Evolutionary conservation across 1,284 basidiomycete genomes (phyloP).

Genomic region (Cryptococcus sp.): DNA sequence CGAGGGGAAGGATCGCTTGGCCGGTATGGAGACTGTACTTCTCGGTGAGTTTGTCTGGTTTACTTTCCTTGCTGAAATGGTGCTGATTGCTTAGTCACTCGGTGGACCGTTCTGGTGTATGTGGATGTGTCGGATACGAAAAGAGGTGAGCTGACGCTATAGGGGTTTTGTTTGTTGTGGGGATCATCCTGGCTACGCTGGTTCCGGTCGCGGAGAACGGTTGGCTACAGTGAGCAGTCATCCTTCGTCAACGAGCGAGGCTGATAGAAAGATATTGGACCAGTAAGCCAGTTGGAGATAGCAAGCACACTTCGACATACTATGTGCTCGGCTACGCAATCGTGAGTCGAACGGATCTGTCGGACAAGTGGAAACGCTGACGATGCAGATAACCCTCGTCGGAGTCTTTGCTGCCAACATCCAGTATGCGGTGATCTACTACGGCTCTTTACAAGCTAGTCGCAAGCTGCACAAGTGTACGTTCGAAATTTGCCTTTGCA

Average conservation of each 20-base stretch:
- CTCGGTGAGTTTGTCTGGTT: conserved; percentile 50
- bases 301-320: conserved; percentile 55
- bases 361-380: neutral
- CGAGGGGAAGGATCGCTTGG: conserved; percentile 68
- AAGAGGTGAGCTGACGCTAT: conserved; percentile 37
- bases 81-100: conserved; percentile 17
- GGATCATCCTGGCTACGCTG: conserved; percentile 60
- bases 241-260: neutral
- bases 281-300: conserved; percentile 12
- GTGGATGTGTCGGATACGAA: conserved; percentile 52
- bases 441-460: conserved; percentile 65
- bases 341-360: conserved; percentile 18
- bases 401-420: conserved; percentile 38
- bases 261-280: conserved; percentile 29
- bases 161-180: conserved; percentile 58
- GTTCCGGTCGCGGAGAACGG: conserved; percentile 75
- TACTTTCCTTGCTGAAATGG: too few relatives aligned
- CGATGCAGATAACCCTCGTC: conserved; percentile 28
- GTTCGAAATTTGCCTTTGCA: conserved; percentile 25
- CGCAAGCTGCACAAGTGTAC: conserved; percentile 63
- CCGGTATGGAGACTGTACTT: conserved; percentile 80
- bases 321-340: conserved; percentile 73
- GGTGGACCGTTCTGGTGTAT: conserved; percentile 54
- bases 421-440: conserved; percentile 47
- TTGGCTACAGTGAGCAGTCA: conserved; percentile 69